phyloP scores from a whole-genome alignment of 2,329 filamentous ascomycete species.

The Penicillium sp. region DNA sequence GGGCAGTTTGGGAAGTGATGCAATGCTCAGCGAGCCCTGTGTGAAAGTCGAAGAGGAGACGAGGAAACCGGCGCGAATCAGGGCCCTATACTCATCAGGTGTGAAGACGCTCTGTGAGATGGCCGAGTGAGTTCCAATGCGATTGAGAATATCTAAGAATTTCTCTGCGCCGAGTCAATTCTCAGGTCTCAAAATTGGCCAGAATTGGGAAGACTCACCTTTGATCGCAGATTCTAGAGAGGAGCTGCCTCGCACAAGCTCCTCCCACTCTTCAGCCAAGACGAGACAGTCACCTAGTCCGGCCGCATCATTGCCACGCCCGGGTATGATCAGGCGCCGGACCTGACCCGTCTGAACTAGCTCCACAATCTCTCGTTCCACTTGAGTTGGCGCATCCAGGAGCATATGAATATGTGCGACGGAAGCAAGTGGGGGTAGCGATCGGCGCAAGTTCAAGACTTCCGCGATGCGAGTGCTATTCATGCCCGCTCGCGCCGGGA shows the following conservation, averaged over 20 bases:
- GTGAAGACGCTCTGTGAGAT: conserved; percentile 47
- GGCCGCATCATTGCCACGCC: conserved; percentile 55
- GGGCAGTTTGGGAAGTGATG: conserved; percentile 38
- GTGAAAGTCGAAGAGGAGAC: conserved; percentile 47
- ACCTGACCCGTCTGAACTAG: conserved; percentile 52
- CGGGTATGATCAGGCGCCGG: conserved; percentile 55
- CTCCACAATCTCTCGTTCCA: conserved; percentile 58
- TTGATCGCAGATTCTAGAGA: conserved; percentile 36
- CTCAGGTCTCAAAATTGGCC: no score
- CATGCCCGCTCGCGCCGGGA: conserved; percentile 60
- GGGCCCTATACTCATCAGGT: conserved; percentile 45
- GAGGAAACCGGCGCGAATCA: conserved; percentile 56
- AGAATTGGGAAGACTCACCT: conserved; percentile 22
- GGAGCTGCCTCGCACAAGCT: conserved; percentile 36
- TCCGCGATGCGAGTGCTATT: conserved; percentile 60
- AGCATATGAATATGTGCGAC: conserved; percentile 61
- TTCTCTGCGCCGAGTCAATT: conserved; percentile 39
- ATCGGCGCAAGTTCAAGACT: conserved; percentile 55
- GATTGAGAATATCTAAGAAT: conserved; percentile 49
- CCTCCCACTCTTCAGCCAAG: conserved; percentile 53
- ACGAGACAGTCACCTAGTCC: conserved; percentile 60
- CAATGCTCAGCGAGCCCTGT: conserved; percentile 42
- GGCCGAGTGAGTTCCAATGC: conserved; percentile 48
- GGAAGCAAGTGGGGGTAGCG: conserved; percentile 58
- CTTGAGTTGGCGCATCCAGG: conserved; percentile 54